Percentiles rank a stretch among this genome's conserved stretches.
Evolutionary conservation across 371 early-diverging fungal species (phyloP).

Genomic region (Smittium mucronatum): DNA sequence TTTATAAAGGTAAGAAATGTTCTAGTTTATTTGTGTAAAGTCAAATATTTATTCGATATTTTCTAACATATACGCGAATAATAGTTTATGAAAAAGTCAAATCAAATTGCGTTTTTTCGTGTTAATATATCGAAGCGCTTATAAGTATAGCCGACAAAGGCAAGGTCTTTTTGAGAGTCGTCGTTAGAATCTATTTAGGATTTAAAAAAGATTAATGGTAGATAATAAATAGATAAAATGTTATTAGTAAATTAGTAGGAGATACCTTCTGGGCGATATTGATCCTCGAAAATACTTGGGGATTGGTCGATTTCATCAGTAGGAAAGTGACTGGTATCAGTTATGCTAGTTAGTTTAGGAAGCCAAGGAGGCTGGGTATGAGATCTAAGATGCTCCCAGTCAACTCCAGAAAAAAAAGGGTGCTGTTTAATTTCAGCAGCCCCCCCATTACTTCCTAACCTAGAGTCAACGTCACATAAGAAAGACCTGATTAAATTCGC

Average conservation of each 20-base stretch:
- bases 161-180: slow-evolving; percentile 68
- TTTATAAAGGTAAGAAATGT: too few relatives aligned
- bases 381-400: slow-evolving; percentile 77
- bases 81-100: too few relatives aligned
- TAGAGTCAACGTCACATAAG: slow-evolving; percentile 69
- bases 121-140: slow-evolving; percentile 84
- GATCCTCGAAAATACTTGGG: slow-evolving; percentile 28
- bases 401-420: slow-evolving; percentile 89
- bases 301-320: slow-evolving; percentile 77
- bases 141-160: slow-evolving; percentile 94
- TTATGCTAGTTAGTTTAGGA: slow-evolving; percentile 84
- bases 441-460: slow-evolving; percentile 59
- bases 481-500: slow-evolving; percentile 81
- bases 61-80: too few relatives aligned
- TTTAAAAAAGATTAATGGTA: too few relatives aligned
- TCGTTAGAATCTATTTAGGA: slow-evolving; percentile 20
- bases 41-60: too few relatives aligned
- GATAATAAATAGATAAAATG: too few relatives aligned
- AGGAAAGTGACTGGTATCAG: slow-evolving; percentile 95
- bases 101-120: slow-evolving; percentile 58
- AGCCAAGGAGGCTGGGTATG: slow-evolving; percentile 80
- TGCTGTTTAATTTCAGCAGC: slow-evolving; percentile 83
- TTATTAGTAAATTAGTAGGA: neutral
- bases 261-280: slow-evolving; percentile 10
- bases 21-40: too few relatives aligned